A percentile compares a stretch with the other conserved stretches of the same genome.
phyloP scores from a whole-genome alignment of 495 filamentous ascomycete species.

The Aspergillus diversus region DNA sequence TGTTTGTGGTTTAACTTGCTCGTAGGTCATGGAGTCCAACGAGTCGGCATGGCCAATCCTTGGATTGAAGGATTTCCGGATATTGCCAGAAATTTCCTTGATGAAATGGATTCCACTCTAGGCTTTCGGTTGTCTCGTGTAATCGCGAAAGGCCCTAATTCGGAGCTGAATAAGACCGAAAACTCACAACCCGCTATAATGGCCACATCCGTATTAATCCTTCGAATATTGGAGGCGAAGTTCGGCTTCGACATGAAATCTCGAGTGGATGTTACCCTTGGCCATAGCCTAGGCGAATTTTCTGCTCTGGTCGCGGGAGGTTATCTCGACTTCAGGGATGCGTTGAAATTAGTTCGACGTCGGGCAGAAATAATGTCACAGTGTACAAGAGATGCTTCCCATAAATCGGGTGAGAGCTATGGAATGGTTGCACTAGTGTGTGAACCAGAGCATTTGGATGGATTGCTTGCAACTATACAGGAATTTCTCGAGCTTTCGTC shows the following conservation, averaged over 20 bases:
- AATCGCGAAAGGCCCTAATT: slow-evolving; percentile 78
- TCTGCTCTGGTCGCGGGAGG: slow-evolving; percentile 84
- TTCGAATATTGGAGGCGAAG: slow-evolving; percentile 84
- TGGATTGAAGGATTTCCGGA: slow-evolving; percentile 84
- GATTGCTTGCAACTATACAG: slow-evolving; percentile 71
- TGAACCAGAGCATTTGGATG: slow-evolving; percentile 70
- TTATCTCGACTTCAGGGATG: slow-evolving; percentile 75
- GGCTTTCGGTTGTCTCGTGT: slow-evolving; percentile 70
- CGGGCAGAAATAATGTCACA: slow-evolving; percentile 85
- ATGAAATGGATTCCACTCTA: slow-evolving; percentile 81
- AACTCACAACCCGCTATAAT: slow-evolving; percentile 96
- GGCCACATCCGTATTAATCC: slow-evolving; percentile 87
- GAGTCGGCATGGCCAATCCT: slow-evolving; percentile 84
- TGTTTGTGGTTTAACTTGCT: slow-evolving; percentile 10
- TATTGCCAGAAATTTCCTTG: slow-evolving; percentile 70
- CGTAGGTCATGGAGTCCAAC: slow-evolving; percentile 90
- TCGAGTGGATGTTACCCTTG: slow-evolving; percentile 78
- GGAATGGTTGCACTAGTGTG: slow-evolving; percentile 95
- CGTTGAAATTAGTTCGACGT: slow-evolving; percentile 72
- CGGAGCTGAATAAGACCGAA: slow-evolving; percentile 74
- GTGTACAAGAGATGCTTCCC: slow-evolving; percentile 65
- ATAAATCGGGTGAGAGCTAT: slow-evolving; percentile 69
- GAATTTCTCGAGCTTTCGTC: slow-evolving; percentile 74
- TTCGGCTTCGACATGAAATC: slow-evolving; percentile 74
- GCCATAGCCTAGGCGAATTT: slow-evolving; percentile 95